These are phyloP conservation scores for Mallotus nudiflorus DNA, from an alignment of 345 rosid genomes.

Conservation along the genomic window DNA sequence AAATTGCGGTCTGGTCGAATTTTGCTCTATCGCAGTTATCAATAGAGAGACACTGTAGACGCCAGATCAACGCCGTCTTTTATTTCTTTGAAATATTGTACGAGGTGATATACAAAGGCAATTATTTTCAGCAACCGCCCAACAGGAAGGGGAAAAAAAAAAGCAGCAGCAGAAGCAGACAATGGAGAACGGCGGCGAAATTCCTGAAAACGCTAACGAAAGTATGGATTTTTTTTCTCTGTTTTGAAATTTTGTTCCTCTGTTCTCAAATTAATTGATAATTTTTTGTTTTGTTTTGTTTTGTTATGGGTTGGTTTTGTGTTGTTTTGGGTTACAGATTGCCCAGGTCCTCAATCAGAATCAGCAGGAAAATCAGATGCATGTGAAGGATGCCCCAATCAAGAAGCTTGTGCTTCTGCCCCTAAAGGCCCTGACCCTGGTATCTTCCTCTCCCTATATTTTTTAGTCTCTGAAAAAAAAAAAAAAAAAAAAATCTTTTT, in stretches of 20 bases:
- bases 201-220: slow-evolving; percentile 70
- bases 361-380: slow-evolving; percentile 79
- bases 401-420: slow-evolving; percentile 81
- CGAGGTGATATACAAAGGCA: too few species aligned
- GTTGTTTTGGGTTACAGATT: slow-evolving; percentile 42
- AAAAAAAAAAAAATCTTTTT: too few species aligned
- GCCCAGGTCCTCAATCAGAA: slow-evolving; percentile 83
- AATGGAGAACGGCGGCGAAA: slow-evolving; percentile 66
- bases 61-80: too few species aligned
- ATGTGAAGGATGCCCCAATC: slow-evolving; percentile 93
- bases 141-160: background rate
- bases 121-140: too few species aligned
- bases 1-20: too few species aligned
- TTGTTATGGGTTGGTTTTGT: background rate
- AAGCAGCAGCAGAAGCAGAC: background rate
- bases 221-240: slow-evolving; percentile 26
- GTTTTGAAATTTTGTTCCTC: too few species aligned
- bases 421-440: slow-evolving; percentile 99
- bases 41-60: too few species aligned
- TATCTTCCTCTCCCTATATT: slow-evolving; percentile 19
- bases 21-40: too few species aligned
- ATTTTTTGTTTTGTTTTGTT: background rate
- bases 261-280: background rate
- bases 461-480: background rate
- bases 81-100: too few species aligned